These are phyloP conservation scores for Quillaja saponaria DNA, from an alignment of 306 rosid genomes.

Conservation along the genomic window DNA sequence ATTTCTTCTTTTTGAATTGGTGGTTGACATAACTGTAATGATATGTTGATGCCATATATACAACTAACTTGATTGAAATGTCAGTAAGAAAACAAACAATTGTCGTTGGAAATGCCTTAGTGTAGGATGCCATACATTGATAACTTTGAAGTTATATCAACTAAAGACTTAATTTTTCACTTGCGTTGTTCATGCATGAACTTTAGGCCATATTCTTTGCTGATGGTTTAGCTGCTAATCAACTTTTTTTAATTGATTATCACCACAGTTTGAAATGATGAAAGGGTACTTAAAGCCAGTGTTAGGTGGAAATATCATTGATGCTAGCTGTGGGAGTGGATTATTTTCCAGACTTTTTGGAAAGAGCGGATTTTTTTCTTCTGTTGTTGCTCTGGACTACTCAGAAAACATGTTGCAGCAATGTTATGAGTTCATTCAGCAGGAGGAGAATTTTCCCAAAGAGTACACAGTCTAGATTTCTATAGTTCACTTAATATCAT, in stretches of 20 bases:
- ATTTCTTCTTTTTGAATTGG: constrained; percentile 9
- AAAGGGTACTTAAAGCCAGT: constrained; percentile 71
- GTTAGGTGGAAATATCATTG: constrained; percentile 80
- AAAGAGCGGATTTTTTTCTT: constrained; percentile 81
- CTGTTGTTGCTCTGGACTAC: constrained; percentile 82
- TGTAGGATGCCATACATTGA: neutral
- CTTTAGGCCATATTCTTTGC: constrained; percentile 5
- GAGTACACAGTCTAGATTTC: constrained; percentile 50
- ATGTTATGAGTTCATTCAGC: constrained; percentile 77
- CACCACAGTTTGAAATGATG: constrained; percentile 76
- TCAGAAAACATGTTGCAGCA: constrained; percentile 90
- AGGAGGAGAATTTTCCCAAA: constrained; percentile 76
- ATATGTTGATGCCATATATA: constrained; percentile 20
- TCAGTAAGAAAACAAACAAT: no score
- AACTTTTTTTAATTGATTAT: constrained; percentile 33
- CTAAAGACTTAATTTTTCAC: neutral
- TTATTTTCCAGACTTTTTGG: constrained; percentile 84
- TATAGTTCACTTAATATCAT: constrained; percentile 17
- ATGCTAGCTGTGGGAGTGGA: constrained; percentile 96
- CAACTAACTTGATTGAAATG: constrained; percentile 21
- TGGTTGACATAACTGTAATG: constrained; percentile 9
- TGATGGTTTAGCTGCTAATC: neutral
- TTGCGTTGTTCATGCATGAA: constrained; percentile 19
- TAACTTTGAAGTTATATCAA: constrained; percentile 13
- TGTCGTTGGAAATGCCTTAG: no score